Evolutionary conservation across 2,329 filamentous ascomycete species (phyloP).

Genomic region (Neopestalotiopsis sp.): DNA sequence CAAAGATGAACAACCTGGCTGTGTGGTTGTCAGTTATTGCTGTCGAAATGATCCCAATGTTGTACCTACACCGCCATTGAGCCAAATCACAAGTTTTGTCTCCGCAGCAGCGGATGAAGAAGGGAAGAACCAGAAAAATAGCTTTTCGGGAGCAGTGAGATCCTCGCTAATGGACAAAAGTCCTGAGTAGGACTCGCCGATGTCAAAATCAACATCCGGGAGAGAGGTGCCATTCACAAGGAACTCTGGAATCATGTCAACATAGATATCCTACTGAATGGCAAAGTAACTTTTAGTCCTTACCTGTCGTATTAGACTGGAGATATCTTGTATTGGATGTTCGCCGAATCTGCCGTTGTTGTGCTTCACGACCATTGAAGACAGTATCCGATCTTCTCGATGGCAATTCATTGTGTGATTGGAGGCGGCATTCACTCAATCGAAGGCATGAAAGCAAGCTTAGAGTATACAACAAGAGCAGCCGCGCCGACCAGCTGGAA

Average conservation of each 20-base stretch:
- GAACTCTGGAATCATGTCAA: conserved; percentile 47
- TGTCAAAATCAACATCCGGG: conserved; percentile 68
- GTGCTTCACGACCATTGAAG: background rate
- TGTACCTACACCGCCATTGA: conserved; percentile 44
- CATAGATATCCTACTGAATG: background rate
- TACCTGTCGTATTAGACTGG: background rate
- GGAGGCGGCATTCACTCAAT: background rate
- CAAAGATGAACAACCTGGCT: conserved; percentile 62
- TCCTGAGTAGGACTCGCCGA: conserved; percentile 63
- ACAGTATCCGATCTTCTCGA: background rate
- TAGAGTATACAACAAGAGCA: background rate
- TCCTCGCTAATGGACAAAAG: conserved; percentile 56
- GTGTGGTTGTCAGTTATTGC: background rate
- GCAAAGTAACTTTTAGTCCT: background rate
- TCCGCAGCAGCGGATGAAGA: conserved; percentile 45
- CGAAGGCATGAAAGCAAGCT: background rate
- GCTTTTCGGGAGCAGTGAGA: conserved; percentile 42
- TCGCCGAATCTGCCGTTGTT: background rate
- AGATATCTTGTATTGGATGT: background rate
- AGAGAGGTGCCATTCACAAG: conserved; percentile 64
- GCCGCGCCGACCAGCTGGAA: background rate
- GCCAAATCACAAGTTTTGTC: conserved; percentile 59
- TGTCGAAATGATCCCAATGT: background rate
- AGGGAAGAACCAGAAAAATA: conserved; percentile 65
- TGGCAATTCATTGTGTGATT: background rate